These are phyloP conservation scores for Puccinia brachypodii DNA, from an alignment of 1,284 basidiomycete genomes.

Conservation along the genomic window DNA sequence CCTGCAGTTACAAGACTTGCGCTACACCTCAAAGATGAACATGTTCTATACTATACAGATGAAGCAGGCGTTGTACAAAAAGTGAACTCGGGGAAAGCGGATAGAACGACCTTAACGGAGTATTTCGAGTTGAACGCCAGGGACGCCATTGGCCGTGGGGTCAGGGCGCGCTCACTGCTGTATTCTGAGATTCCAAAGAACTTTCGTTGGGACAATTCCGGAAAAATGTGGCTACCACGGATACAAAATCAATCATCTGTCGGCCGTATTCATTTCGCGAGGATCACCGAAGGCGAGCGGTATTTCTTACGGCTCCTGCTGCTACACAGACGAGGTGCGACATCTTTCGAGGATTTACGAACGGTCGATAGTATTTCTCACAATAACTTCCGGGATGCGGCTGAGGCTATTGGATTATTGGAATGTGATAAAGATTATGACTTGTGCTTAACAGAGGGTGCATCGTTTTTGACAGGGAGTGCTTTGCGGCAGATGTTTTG, in stretches of 20 bases:
- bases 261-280: neutral
- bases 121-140: neutral
- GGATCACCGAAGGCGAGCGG: neutral
- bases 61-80: neutral
- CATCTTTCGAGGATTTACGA: neutral
- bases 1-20: conserved; percentile 1
- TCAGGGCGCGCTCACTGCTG: neutral
- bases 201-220: neutral
- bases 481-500: neutral
- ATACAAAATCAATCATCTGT: neutral
- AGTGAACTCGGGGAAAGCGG: neutral
- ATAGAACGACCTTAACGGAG: conserved; percentile 1
- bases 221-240: neutral
- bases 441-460: neutral
- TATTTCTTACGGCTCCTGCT: conserved; percentile 49
- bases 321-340: no score
- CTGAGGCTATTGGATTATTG: neutral
- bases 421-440: neutral
- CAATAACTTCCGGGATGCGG: neutral
- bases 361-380: neutral
- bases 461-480: neutral
- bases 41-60: neutral
- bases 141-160: neutral
- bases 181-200: neutral
- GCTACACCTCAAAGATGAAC: neutral